Evolutionary conservation across 805 yeast species (phyloP).

Genomic region (Zygoascus ofunaensis): DNA sequence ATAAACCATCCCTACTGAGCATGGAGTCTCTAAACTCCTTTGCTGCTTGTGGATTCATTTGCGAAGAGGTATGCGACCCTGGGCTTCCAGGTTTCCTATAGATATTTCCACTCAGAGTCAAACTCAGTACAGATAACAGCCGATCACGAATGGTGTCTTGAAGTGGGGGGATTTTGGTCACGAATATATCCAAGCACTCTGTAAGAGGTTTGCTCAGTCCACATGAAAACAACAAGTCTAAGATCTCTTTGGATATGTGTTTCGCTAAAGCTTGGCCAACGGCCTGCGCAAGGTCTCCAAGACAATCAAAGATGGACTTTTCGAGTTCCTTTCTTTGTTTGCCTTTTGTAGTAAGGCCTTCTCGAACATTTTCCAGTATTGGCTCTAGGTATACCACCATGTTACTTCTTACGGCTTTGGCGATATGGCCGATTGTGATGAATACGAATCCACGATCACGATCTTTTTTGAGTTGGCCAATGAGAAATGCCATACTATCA

Average conservation of each 20-base stretch:
- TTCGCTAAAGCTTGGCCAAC: constrained; percentile 91
- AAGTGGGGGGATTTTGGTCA: constrained; percentile 68
- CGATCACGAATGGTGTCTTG: constrained; percentile 64
- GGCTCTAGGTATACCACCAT: constrained; percentile 84
- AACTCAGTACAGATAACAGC: constrained; percentile 60
- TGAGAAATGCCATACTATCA: constrained; percentile 63
- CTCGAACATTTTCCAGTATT: constrained; percentile 73
- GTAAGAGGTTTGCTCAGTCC: constrained; percentile 79
- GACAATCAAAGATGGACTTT: constrained; percentile 79
- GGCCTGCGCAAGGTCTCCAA: constrained; percentile 76
- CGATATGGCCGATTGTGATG: constrained; percentile 74
- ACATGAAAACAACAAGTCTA: constrained; percentile 71
- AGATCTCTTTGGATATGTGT: constrained; percentile 69
- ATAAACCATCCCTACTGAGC: constrained; percentile 59
- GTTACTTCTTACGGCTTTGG: constrained; percentile 66
- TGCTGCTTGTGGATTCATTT: constrained; percentile 57
- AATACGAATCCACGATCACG: constrained; percentile 71
- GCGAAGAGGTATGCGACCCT: constrained; percentile 38
- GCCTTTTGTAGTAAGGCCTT: constrained; percentile 58
- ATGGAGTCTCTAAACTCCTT: constrained; percentile 67
- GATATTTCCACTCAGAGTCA: constrained; percentile 68
- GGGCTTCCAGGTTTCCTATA: constrained; percentile 86
- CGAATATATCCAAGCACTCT: constrained; percentile 58
- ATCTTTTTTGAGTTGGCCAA: constrained; percentile 66
- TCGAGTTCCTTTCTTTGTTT: constrained; percentile 58